Evolutionary conservation across 495 filamentous ascomycete genomes (phyloP).

Genomic region (Cenococcum geophilum): DNA sequence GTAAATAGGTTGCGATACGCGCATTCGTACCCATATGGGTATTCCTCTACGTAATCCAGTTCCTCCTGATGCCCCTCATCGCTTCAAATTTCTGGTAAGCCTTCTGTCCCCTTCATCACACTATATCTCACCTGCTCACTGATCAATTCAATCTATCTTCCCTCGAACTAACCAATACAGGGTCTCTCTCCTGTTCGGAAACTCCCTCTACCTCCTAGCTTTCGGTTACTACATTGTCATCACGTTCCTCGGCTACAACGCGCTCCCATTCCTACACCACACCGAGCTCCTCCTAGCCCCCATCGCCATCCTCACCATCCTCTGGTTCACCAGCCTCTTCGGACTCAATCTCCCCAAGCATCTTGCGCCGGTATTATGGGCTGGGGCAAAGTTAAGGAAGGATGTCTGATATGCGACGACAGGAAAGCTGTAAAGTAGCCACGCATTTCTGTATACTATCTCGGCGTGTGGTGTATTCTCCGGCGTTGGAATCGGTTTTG

Average conservation of each 20-base stretch:
- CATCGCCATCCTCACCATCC: constrained; percentile 51
- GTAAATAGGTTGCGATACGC: constrained; percentile 56
- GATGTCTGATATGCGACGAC: constrained; percentile 28
- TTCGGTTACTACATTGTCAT: constrained; percentile 65
- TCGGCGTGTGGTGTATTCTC: background rate
- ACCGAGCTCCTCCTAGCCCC: constrained; percentile 64
- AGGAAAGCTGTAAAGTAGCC: constrained; percentile 6
- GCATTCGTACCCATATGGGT: constrained; percentile 71
- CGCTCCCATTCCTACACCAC: constrained; percentile 66
- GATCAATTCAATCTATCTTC: background rate
- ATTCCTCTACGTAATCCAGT: constrained; percentile 67
- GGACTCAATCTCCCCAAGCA: constrained; percentile 51
- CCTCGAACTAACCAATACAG: constrained; percentile 21
- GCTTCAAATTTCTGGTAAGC: constrained; percentile 46
- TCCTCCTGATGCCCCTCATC: constrained; percentile 60
- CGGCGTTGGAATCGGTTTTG: background rate
- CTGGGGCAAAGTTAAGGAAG: constrained; percentile 38
- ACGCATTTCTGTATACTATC: constrained; percentile 4
- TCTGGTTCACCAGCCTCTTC: constrained; percentile 59
- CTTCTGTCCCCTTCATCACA: constrained; percentile 34
- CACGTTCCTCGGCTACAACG: constrained; percentile 70
- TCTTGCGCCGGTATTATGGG: constrained; percentile 47
- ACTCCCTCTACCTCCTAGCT: constrained; percentile 66
- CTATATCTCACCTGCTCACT: background rate
- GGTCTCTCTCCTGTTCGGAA: constrained; percentile 63